Base-by-base conservation (phyloP, 495 filamentous ascomycete genomes). In the Lindgomyces ingoldianus region DNA sequence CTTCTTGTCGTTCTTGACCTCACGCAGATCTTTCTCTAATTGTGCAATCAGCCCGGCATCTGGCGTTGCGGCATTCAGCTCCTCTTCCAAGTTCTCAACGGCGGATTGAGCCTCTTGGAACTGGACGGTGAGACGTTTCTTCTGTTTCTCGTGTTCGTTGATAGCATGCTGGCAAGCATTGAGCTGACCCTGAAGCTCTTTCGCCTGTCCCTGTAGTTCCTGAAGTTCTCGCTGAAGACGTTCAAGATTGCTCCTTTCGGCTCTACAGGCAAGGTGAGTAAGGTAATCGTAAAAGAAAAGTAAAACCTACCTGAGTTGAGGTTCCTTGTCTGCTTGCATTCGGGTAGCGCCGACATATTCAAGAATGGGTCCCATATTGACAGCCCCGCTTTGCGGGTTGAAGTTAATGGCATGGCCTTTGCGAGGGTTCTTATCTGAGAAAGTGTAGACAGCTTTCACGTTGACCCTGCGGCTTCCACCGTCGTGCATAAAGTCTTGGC, bases 311-410 rank as follows among this genome's bases (percentile, higher is more conserved):
- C 45, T 50, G 18, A 70, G 49, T 30, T 90, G 89, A 21, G 82
- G 82, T 41, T 84, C 87, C 8, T 85, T 76, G 69, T 96, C 90
- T 0, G 90, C 88, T 74, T 89, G 88, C 86, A 98, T 95, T 9
- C 91, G 85, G 24, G 86, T 78, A n/a, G 68, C 74, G 2, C 81
- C 76, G 2, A 54, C 73, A 58, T 75, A 86, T 33, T 74, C 71
- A n/a, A 73, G 33, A 24, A 90, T 81, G 16, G 85, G 82, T 47
- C 75, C 77, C n/a, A 74, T 80, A 24, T 24, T 63, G 9, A 42
- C 45, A 16, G 57, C 25, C 12, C 33, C 48, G 25, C 22, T 56
- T 19, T 29, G n/a, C 36, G 39, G n/a, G 33, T 57, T 64, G 27
- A 62, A 56, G 16, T 88, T 72, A 4, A 68, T 62, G 16, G 39